Evolutionary conservation across 495 filamentous ascomycete genomes (phyloP).

Genomic region (Astrothelium macrocarpum): DNA sequence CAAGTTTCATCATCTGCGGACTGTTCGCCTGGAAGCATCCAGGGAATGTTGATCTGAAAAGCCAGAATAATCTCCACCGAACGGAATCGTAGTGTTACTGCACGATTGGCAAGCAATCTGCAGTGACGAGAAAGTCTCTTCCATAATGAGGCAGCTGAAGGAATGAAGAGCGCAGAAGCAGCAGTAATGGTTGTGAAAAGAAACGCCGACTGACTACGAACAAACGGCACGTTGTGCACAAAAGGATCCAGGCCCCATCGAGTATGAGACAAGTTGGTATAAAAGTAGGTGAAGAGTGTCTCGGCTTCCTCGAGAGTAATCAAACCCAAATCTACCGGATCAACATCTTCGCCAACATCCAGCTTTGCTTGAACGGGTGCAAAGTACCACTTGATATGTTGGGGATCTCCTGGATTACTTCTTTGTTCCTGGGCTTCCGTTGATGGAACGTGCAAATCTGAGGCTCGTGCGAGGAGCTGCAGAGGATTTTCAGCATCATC

Average conservation of each 20-base stretch:
- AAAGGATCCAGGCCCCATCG: slow-evolving; percentile 63
- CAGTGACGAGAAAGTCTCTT: slow-evolving; percentile 54
- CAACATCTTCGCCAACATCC: slow-evolving; percentile 52
- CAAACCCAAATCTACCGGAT: slow-evolving; percentile 58
- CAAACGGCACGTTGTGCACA: slow-evolving; percentile 53
- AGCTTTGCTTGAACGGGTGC: slow-evolving; percentile 48
- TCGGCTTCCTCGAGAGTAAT: slow-evolving; percentile 53
- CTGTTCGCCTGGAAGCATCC: slow-evolving; percentile 60
- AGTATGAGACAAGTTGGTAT: slow-evolving; percentile 60
- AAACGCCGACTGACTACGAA: slow-evolving; percentile 56
- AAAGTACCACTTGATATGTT: slow-evolving; percentile 43
- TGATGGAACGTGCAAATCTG: slow-evolving; percentile 48
- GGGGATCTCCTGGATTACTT: slow-evolving; percentile 6
- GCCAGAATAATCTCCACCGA: slow-evolving; percentile 65
- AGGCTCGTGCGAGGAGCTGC: slow-evolving; percentile 59
- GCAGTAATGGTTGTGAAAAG: slow-evolving; percentile 61
- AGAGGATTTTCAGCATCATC: slow-evolving; percentile 68
- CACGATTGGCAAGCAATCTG: slow-evolving; percentile 50
- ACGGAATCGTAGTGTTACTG: slow-evolving; percentile 48
- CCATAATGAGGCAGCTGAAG: slow-evolving; percentile 50
- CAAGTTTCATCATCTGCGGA: slow-evolving; percentile 64
- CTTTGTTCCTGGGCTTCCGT: neutral
- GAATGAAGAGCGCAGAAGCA: slow-evolving; percentile 54
- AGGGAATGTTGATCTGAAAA: slow-evolving; percentile 69
- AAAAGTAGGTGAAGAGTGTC: slow-evolving; percentile 56